Conservation (phyloP, 768 basidiomycete genomes). For the Cubamyces sp. region DNA sequence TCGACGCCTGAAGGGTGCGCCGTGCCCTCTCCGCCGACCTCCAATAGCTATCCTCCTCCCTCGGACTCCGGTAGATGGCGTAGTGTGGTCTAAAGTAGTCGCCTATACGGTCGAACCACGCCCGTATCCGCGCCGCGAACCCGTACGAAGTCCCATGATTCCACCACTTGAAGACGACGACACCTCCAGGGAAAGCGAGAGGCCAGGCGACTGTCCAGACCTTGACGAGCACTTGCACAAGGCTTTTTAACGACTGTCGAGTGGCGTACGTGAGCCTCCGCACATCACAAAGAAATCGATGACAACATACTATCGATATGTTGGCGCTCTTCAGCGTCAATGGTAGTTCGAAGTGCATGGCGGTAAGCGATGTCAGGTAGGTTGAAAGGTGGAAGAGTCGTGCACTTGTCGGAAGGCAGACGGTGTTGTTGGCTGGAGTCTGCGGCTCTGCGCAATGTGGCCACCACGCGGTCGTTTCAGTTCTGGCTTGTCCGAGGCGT, state of each 20-base stretch:
- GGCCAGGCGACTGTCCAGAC: slow-evolving; percentile 17
- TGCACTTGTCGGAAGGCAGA: too few species aligned
- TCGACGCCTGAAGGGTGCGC: slow-evolving; percentile 17
- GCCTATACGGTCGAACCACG: neutral
- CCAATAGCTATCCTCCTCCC: slow-evolving; percentile 29
- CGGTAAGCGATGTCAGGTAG: neutral
- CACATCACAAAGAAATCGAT: neutral
- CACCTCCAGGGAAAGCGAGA: slow-evolving; percentile 12
- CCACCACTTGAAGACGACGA: slow-evolving; percentile 13
- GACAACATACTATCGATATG: neutral
- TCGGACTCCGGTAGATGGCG: slow-evolving; percentile 7
- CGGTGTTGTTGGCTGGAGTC: too few species aligned
- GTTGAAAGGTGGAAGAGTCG: neutral
- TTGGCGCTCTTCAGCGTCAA: neutral
- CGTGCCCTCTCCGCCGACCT: slow-evolving; percentile 6
- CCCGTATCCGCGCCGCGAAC: neutral
- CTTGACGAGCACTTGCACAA: slow-evolving; percentile 6
- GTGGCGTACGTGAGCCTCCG: neutral
- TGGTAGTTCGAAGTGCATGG: slow-evolving; percentile 3
- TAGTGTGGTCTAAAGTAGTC: neutral
- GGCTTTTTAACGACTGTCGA: neutral
- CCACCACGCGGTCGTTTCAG: too few species aligned
- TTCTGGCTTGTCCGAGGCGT: too few species aligned
- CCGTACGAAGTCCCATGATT: neutral
- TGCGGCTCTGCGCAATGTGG: too few species aligned